Percentiles rank a stretch among this genome's conserved stretches.
Conservation (phyloP, 768 basidiomycete genomes). For the Suillus bovinus region DNA sequence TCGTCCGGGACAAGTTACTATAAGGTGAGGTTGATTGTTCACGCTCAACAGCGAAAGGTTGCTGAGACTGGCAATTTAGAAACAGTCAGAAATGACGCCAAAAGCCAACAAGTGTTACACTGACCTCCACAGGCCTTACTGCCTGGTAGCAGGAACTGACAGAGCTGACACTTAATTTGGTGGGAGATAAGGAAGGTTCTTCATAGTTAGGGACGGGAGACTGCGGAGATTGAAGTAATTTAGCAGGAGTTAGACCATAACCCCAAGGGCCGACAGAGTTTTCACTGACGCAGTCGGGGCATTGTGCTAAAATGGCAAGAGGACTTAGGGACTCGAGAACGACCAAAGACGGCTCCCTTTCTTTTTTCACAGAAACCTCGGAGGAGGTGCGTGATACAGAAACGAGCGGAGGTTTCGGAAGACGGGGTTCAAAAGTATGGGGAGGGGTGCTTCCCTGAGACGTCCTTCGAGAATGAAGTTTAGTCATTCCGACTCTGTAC, state of each 20-base stretch:
- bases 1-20: neutral
- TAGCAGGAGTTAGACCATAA: neutral
- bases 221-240: neutral
- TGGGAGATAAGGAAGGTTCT: neutral
- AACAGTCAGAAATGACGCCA: neutral
- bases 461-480: neutral
- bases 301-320: neutral
- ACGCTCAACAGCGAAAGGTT: neutral
- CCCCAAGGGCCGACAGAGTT: neutral
- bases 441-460: neutral
- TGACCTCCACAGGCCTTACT: slow-evolving; percentile 9
- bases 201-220: neutral
- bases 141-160: too few species aligned
- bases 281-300: neutral
- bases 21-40: neutral
- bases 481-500: slow-evolving; percentile 27
- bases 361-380: neutral
- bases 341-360: neutral
- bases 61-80: neutral
- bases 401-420: neutral
- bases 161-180: neutral
- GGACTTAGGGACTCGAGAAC: neutral
- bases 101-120: neutral
- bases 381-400: neutral
- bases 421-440: neutral